Conservation (phyloP, 495 filamentous ascomycete species). For the Aspergillus sparsus region DNA sequence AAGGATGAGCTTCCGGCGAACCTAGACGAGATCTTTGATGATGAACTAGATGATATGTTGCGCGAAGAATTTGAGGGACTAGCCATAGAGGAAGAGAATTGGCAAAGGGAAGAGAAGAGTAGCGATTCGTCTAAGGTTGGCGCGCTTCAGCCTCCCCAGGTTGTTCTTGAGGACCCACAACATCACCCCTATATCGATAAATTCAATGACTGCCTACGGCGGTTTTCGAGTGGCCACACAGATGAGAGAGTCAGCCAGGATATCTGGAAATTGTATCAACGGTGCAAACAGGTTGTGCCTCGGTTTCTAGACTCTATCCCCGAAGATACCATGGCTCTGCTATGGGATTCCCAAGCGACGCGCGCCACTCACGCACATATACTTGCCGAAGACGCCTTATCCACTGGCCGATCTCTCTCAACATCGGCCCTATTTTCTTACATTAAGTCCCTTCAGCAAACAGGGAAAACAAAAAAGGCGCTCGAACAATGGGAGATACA, state of each 20-base stretch:
- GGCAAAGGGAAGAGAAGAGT: slow-evolving; percentile 27
- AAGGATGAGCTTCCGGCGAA: slow-evolving; percentile 26
- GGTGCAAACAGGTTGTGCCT: slow-evolving; percentile 45
- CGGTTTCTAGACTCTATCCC: slow-evolving; percentile 40
- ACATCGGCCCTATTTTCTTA: slow-evolving; percentile 62
- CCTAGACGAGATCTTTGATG: slow-evolving; percentile 45
- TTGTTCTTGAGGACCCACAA: slow-evolving; percentile 25
- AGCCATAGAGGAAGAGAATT: slow-evolving; percentile 43
- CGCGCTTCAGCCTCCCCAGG: slow-evolving; percentile 27
- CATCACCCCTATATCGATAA: slow-evolving; percentile 36
- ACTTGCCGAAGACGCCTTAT: slow-evolving; percentile 62
- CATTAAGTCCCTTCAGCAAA: slow-evolving; percentile 63
- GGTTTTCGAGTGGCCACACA: slow-evolving; percentile 25
- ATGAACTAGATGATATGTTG: slow-evolving; percentile 47
- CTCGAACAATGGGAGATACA: slow-evolving; percentile 66
- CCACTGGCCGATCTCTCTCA: slow-evolving; percentile 52
- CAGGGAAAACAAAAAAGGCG: slow-evolving; percentile 59
- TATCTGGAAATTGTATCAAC: slow-evolving; percentile 49
- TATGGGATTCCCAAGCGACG: slow-evolving; percentile 50
- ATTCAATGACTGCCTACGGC: slow-evolving; percentile 35
- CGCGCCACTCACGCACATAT: slow-evolving; percentile 57
- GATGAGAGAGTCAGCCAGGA: slow-evolving; percentile 36
- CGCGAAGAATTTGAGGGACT: slow-evolving; percentile 46
- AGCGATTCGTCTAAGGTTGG: slow-evolving; percentile 25
- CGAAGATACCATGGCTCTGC: slow-evolving; percentile 36